Evolutionary conservation across 2,329 filamentous ascomycete species (phyloP), one percentile per base, ranked within the genome.

Genomic region (Claviceps sp.): DNA sequence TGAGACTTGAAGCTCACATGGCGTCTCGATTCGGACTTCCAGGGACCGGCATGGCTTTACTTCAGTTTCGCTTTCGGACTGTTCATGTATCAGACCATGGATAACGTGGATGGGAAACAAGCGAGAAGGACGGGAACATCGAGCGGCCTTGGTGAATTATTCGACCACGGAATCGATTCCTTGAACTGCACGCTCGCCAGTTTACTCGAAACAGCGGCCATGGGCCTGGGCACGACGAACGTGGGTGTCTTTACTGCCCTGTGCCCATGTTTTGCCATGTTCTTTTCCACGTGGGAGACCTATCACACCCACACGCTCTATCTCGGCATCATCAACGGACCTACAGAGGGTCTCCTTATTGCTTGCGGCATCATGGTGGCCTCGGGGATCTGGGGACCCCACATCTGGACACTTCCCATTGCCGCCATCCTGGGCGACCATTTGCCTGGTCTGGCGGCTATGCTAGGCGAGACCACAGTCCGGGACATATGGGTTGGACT

Each of bases 1-100:
- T 9, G 13, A 22, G 29, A 38, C 42, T 9, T 45, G 5, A 39
- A 16, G 20, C 49, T 50, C 3, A 50, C 29, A 38, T 29, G 29
- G 9, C 29, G 34, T 7, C 29, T 50, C 17, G 16, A 48, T 54
- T 34, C 9, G 26, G 29, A 34, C 11, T 34, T 34, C 16, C 48
- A 93, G 83, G 88, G 83, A 20, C 89, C 90, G 8, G 78, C 84
- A 61, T 97, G 93, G 91, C 69, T 97, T 20, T 97, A 95, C 73
- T 94, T 88, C 66, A 95, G 88, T 70, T 97, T 97, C 67, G 91
- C 90, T 1, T 79, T 95, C 58, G 93, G 93, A 42, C 78, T 98
- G 53, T 98, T 95, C 85, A 93, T 95, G 87, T 95, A 97, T 70
- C 94, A 93, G 60, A 98, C 93, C 14, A 90, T 98, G 85, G 93